Conservation (phyloP, 495 filamentous ascomycete species). For the Halenospora varia region DNA sequence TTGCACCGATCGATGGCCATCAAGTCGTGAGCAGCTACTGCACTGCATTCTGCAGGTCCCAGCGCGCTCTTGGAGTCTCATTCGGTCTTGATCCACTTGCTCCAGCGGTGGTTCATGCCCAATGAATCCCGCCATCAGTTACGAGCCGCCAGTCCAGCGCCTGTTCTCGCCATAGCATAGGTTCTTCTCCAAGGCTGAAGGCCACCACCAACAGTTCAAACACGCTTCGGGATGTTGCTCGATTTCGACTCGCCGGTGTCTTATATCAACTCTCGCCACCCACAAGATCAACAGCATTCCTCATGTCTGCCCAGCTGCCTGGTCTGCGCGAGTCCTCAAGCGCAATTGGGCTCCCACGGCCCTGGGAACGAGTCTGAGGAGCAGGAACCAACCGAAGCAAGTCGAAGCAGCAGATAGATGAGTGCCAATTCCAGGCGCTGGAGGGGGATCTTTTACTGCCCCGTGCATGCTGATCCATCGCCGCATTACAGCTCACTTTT, state of each 20-base stretch:
- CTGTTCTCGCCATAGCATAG: background rate
- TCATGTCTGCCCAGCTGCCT: background rate
- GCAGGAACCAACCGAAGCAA: background rate
- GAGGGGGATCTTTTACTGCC: background rate
- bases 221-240: background rate
- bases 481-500: background rate
- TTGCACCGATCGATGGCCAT: background rate
- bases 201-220: background rate
- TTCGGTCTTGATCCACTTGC: background rate
- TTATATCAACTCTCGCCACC: no score
- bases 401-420: constrained; percentile 2
- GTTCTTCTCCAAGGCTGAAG: background rate
- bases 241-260: no score
- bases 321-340: background rate
- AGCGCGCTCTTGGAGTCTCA: background rate
- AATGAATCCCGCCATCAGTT: background rate
- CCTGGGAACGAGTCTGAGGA: background rate
- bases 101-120: background rate
- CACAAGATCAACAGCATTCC: background rate
- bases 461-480: background rate
- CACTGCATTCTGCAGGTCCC: background rate
- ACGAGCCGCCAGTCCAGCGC: background rate
- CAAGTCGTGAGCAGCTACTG: background rate
- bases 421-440: background rate
- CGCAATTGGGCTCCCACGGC: background rate